Evolutionary conservation across 345 rosid genomes (phyloP).

Genomic region (Melaleuca quinquenervia): DNA sequence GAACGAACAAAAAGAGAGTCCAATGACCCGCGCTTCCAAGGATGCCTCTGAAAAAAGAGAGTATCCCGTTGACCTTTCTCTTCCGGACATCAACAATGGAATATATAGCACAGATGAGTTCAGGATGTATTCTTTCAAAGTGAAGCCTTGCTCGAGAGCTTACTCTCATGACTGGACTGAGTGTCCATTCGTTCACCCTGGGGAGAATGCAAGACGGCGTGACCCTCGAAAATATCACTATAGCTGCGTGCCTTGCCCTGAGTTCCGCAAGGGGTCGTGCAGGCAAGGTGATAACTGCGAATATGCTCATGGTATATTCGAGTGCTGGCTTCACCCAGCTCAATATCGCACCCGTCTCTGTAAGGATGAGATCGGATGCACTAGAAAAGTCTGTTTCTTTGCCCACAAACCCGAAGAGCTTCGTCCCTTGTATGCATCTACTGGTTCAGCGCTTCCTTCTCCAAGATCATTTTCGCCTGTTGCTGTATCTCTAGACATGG

Average conservation of each 20-base stretch:
- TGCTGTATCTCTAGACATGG: conserved; percentile 50
- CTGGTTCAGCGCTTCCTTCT: conserved; percentile 81
- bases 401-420: conserved; percentile 88
- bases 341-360: conserved; percentile 86
- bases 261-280: conserved; percentile 83
- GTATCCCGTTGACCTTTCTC: conserved; percentile 70
- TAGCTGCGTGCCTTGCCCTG: conserved; percentile 94
- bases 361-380: conserved; percentile 70
- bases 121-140: conserved; percentile 82
- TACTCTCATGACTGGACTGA: conserved; percentile 98
- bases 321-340: conserved; percentile 98
- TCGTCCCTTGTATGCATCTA: conserved; percentile 72
- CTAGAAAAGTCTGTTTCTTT: conserved; percentile 85
- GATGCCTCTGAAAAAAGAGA: conserved; percentile 67
- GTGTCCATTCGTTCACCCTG: conserved; percentile 95
- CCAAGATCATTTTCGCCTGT: conserved; percentile 49
- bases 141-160: conserved; percentile 92
- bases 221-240: conserved; percentile 85
- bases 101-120: conserved; percentile 86
- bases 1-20: conserved; percentile 21
- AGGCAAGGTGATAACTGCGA: conserved; percentile 76
- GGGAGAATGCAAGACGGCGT: conserved; percentile 93
- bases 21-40: conserved; percentile 21
- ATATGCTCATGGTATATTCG: conserved; percentile 89
- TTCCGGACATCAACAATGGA: conserved; percentile 80